phyloP scores from a whole-genome alignment of 2,329 filamentous ascomycete species.

The Leptographium radiaticola region DNA sequence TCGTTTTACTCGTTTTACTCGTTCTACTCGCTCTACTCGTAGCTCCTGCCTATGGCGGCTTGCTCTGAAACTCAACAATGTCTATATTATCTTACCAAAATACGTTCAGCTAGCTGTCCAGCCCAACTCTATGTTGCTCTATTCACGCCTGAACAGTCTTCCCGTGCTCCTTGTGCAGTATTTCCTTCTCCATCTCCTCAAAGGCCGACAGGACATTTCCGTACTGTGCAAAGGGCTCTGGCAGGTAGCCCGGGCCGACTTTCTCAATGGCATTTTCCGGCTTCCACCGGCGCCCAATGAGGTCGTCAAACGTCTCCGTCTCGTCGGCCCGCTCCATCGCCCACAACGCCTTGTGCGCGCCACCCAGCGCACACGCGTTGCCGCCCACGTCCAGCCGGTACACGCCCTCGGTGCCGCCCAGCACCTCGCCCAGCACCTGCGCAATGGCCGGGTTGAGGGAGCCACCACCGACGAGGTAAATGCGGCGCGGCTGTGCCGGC shows the following conservation, averaged over 20 bases:
- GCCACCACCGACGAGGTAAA: constrained; percentile 91
- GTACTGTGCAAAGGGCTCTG: constrained; percentile 64
- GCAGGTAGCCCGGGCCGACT: constrained; percentile 69
- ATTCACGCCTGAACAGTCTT: background rate
- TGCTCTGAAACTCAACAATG: too few species aligned
- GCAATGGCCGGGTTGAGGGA: constrained; percentile 84
- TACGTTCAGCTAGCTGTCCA: too few species aligned
- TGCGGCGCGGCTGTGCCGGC: constrained; percentile 72
- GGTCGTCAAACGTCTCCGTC: constrained; percentile 72
- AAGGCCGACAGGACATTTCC: constrained; percentile 65
- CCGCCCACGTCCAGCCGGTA: constrained; percentile 90
- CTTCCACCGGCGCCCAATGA: constrained; percentile 73
- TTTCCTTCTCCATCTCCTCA: constrained; percentile 56
- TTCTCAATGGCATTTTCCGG: constrained; percentile 73
- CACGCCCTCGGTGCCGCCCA: constrained; percentile 80
- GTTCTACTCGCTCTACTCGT: too few species aligned
- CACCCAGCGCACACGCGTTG: constrained; percentile 87
- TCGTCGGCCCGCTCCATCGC: constrained; percentile 53
- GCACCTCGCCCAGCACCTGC: constrained; percentile 69
- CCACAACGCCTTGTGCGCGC: constrained; percentile 95
- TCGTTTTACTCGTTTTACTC: too few species aligned
- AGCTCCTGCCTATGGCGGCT: too few species aligned
- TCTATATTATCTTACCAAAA: too few species aligned
- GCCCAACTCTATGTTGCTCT: background rate
- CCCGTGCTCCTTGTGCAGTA: constrained; percentile 34